Conservation (phyloP, 495 filamentous ascomycete species). For the Choiromyces venosus region DNA sequence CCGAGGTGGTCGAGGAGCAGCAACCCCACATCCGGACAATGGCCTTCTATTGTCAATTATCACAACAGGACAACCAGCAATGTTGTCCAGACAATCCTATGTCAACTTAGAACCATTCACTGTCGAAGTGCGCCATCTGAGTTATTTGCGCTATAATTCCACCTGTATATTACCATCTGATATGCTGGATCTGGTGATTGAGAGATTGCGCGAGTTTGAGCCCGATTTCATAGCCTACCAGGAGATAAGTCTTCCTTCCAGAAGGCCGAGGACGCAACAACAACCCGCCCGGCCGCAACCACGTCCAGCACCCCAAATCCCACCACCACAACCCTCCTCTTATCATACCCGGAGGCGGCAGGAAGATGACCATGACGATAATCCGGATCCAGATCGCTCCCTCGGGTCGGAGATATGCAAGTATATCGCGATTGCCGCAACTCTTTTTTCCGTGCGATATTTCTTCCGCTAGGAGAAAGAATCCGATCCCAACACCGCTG, state of each 20-base stretch:
- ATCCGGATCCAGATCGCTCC: background rate
- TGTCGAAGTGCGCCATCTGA: background rate
- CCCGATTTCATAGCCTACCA: background rate
- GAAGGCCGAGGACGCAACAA: background rate
- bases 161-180: background rate
- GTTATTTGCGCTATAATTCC: background rate
- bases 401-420: background rate
- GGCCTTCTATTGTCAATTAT: background rate
- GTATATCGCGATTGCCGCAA: background rate
- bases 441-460: background rate
- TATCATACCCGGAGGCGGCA: too few relatives aligned
- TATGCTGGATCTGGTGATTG: background rate
- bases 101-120: background rate
- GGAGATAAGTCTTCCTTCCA: background rate
- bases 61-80: background rate
- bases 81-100: background rate
- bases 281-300: background rate
- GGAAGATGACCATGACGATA: background rate
- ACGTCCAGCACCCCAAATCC: background rate
- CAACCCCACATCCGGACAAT: background rate
- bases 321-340: background rate
- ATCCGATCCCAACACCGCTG: too few relatives aligned
- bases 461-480: background rate
- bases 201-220: background rate
- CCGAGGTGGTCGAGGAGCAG: background rate